Conservation (phyloP, 2,329 filamentous ascomycete genomes). For the Fusarium napiforme region DNA sequence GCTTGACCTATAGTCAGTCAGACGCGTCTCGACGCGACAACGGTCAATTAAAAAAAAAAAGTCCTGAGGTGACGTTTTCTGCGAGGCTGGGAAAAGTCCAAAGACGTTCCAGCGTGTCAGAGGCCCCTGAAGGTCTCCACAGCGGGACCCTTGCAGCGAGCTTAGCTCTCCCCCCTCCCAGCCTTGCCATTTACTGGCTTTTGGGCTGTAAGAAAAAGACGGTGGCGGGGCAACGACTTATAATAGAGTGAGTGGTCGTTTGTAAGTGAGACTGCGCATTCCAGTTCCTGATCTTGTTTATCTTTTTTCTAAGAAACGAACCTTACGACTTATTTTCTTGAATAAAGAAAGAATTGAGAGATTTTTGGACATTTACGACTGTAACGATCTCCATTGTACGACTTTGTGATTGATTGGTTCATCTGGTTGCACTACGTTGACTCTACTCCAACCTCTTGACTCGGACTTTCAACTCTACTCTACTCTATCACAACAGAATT, state of each 20-base stretch:
- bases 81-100: constrained; percentile 32
- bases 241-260: constrained; percentile 43
- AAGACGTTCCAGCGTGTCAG: constrained; percentile 28
- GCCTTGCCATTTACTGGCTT: constrained; percentile 49
- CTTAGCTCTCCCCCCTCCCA: constrained; percentile 48
- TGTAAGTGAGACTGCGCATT: constrained; percentile 22
- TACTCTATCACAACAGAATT: not conserved
- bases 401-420: constrained; percentile 16
- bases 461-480: not conserved
- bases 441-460: constrained; percentile 2
- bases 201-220: constrained; percentile 48
- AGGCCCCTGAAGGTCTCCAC: constrained; percentile 28
- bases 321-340: not conserved
- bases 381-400: constrained; percentile 10
- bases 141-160: constrained; percentile 22
- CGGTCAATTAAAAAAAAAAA: not conserved
- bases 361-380: constrained; percentile 1
- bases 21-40: constrained; percentile 27
- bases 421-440: constrained; percentile 9
- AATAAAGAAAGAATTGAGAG: not conserved
- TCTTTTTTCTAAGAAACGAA: constrained; percentile 1
- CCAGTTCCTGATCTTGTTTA: constrained; percentile 19
- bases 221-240: constrained; percentile 63
- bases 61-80: constrained; percentile 33
- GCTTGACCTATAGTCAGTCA: not conserved